A percentile compares a stretch with the other conserved stretches of the same genome.
Conservation (phyloP, 805 yeast species). For the Metschnikowia baotianmanensis region DNA sequence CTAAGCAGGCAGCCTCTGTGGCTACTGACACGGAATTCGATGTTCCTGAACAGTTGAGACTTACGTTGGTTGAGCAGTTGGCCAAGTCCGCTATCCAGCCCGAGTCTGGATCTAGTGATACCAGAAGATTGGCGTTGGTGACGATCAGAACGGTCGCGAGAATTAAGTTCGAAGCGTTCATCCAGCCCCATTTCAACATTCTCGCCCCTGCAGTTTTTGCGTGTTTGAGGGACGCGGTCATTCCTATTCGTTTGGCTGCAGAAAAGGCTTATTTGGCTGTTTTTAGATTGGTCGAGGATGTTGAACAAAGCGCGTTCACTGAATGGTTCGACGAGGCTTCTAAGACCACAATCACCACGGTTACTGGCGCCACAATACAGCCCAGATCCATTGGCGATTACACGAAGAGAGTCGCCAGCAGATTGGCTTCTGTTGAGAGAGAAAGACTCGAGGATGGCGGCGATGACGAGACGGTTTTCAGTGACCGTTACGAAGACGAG, state of each 20-base stretch:
- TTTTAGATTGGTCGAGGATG: constrained; percentile 71
- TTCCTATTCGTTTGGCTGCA: constrained; percentile 91
- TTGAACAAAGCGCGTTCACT: constrained; percentile 49
- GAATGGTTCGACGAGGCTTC: constrained; percentile 57
- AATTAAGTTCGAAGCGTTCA: constrained; percentile 47
- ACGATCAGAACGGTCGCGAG: constrained; percentile 74
- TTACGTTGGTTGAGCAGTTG: constrained; percentile 48
- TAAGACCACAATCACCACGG: constrained; percentile 36
- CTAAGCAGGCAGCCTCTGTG: constrained; percentile 18
- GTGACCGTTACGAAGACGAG: constrained; percentile 85
- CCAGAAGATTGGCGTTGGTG: constrained; percentile 76
- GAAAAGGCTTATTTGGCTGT: constrained; percentile 82
- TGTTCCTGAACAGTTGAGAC: constrained; percentile 41
- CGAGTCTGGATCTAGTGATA: constrained; percentile 61
- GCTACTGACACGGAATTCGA: constrained; percentile 29
- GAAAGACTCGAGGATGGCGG: constrained; percentile 90
- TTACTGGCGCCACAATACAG: constrained; percentile 48
- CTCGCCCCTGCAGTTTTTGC: constrained; percentile 74
- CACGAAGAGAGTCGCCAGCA: constrained; percentile 82
- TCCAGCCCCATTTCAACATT: constrained; percentile 52
- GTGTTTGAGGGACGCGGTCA: constrained; percentile 81
- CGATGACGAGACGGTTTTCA: constrained; percentile 77
- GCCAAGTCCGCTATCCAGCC: constrained; percentile 53
- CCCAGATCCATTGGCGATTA: constrained; percentile 82
- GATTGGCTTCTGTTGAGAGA: constrained; percentile 83